Conservation (phyloP, 441 rosid genomes). For the Populus hybrid region DNA sequence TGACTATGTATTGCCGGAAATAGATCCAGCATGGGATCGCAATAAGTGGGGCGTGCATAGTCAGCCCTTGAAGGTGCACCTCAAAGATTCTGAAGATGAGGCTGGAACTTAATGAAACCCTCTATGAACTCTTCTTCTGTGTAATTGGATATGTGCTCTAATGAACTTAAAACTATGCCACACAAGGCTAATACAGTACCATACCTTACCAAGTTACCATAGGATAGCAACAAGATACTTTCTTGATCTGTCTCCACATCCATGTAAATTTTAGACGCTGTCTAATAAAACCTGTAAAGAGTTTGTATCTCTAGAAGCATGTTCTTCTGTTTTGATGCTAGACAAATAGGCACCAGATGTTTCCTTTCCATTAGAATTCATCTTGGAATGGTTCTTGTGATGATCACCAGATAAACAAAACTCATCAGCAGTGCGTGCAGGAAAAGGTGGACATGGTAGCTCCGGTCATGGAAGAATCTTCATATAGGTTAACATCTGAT, state of each 20-base stretch:
- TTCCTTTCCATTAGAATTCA: not conserved
- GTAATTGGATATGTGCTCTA: not conserved
- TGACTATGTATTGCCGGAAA: conserved; percentile 61
- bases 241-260: not conserved
- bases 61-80: conserved; percentile 64
- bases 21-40: conserved; percentile 49
- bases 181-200: not conserved
- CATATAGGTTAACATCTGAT: not conserved
- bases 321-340: not conserved
- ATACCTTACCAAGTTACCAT: not conserved
- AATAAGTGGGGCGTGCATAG: conserved; percentile 44
- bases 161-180: not conserved
- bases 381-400: not conserved
- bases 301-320: not conserved
- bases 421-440: not conserved
- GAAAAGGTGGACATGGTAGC: not conserved
- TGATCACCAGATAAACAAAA: not conserved
- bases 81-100: conserved; percentile 50
- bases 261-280: not conserved
- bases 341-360: not conserved
- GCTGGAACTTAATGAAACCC: conserved; percentile 26
- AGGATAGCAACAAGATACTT: not conserved
- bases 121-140: not conserved
- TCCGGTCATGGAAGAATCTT: not conserved
- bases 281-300: not conserved